Evolutionary conservation across 306 rosid species (phyloP), one percentile per base, ranked within the genome.

Genomic region (Sesbania bispinosa): DNA sequence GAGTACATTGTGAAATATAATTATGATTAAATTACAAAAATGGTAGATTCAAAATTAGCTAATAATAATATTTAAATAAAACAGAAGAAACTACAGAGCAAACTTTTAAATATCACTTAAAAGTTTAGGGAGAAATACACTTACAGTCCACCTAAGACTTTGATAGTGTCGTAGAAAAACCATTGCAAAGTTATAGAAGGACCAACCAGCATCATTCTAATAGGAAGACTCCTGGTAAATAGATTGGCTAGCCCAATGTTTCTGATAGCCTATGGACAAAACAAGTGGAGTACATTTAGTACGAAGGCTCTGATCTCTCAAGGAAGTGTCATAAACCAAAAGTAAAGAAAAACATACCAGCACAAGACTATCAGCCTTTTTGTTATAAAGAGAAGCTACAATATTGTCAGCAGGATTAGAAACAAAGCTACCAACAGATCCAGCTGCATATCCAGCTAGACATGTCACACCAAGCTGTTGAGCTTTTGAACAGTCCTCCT

Each of bases 161-260:
- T 90, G 74, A 90, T 87, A 75, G 89, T 87, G 88, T 93, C 98
- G 62, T 93, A 93, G 81, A 90, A 88, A 74, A 93, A 90, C 98
- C 98, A 93, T 61, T 93, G 97, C 87, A 88, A 45, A 20, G 98
- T 90, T 72, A 93, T 82, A 53, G 83, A 83, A 57, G 97, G 97
- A 48, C 98, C 98, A 50, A 93, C 92, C 55, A 93, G 79, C 62
- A 87, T 16, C 69, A 93, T 74, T 73, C 98, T 82, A 77, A 93
- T 85, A 6, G 97, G 97, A 71, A 93, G 97, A 58, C 97, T 93
- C 82, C 98, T 83, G 8, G 96, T 88, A 77, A 93, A 87, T 32
- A 93, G 81, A 86, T 88, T 87, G 29, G 69, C 58, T 36, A 93
- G 51, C 53, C 98, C 98, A 74, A 90, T 93, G 20, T 81, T 85